These are phyloP conservation scores for Cerrena zonata DNA, from an alignment of 1,284 basidiomycete species.

Conservation along the genomic window DNA sequence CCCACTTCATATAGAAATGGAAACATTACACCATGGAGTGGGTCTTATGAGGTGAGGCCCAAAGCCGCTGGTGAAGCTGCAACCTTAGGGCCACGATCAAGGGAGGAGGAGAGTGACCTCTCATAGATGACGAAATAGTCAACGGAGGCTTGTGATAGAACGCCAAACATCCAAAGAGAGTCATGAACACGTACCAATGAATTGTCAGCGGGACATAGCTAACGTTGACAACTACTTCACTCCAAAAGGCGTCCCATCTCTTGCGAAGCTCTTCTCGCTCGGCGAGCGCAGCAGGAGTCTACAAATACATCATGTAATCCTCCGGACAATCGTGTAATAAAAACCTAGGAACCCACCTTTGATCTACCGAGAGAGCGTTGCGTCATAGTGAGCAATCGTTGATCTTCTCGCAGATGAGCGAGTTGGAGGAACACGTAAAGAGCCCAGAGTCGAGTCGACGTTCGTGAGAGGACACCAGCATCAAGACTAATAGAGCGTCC, in stretches of 20 bases:
- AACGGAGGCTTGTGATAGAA: too few relatives aligned
- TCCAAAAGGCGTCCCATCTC: constrained; percentile 66
- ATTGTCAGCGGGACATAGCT: constrained; percentile 76
- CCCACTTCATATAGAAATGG: too few relatives aligned
- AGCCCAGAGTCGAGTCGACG: constrained; percentile 77
- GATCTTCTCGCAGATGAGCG: constrained; percentile 63
- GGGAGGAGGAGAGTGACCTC: too few relatives aligned
- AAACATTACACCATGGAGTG: too few relatives aligned
- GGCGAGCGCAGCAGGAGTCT: constrained; percentile 31
- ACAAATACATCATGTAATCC: neutral
- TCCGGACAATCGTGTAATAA: neutral
- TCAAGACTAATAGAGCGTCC: constrained; percentile 35
- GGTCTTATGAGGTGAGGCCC: too few relatives aligned
- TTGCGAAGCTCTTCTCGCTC: constrained; percentile 55
- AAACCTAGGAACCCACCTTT: constrained; percentile 31
- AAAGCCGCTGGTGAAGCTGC: too few relatives aligned
- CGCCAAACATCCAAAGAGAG: too few relatives aligned
- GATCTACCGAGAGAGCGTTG: constrained; percentile 54
- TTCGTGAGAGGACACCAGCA: constrained; percentile 40
- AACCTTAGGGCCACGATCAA: too few relatives aligned
- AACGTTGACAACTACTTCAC: constrained; percentile 68
- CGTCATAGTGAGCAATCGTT: constrained; percentile 47
- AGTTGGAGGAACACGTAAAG: constrained; percentile 71
- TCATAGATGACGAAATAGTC: too few relatives aligned
- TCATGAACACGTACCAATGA: constrained; percentile 63